Conservation (phyloP, 1,284 basidiomycete genomes). For the Fomitopsis schrenkii region DNA sequence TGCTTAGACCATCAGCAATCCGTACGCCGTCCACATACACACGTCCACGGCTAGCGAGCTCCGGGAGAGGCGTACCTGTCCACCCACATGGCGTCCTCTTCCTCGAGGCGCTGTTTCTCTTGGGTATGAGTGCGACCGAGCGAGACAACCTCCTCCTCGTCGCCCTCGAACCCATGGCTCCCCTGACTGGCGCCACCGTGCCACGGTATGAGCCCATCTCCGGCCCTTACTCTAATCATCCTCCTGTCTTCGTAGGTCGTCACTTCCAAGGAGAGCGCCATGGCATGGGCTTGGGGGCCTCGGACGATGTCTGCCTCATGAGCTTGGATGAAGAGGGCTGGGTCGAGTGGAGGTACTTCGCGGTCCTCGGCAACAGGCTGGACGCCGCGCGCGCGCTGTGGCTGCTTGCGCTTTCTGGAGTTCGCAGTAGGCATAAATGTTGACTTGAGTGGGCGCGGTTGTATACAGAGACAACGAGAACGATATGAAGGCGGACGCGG, state of each 20-base stretch:
- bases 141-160: constrained; percentile 12
- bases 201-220: constrained; percentile 46
- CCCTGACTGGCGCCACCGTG: constrained; percentile 10
- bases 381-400: too few relatives aligned
- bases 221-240: constrained; percentile 21
- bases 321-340: constrained; percentile 51
- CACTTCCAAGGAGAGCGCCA: constrained; percentile 47
- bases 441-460: too few relatives aligned
- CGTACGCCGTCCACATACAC: neutral
- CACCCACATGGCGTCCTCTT: constrained; percentile 39
- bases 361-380: neutral
- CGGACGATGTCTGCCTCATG: constrained; percentile 63
- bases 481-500: too few relatives aligned
- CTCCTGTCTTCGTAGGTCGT: constrained; percentile 13
- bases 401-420: neutral
- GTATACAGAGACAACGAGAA: too few relatives aligned
- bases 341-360: constrained; percentile 11
- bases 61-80: constrained; percentile 53
- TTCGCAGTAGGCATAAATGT: neutral
- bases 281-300: constrained; percentile 38
- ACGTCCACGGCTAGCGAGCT: constrained; percentile 8
- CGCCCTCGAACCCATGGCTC: constrained; percentile 1
- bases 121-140: constrained; percentile 1
- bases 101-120: neutral
- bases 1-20: neutral